Conservation (phyloP, 2,329 filamentous ascomycete genomes). For the Ampelomyces quisqualis region DNA sequence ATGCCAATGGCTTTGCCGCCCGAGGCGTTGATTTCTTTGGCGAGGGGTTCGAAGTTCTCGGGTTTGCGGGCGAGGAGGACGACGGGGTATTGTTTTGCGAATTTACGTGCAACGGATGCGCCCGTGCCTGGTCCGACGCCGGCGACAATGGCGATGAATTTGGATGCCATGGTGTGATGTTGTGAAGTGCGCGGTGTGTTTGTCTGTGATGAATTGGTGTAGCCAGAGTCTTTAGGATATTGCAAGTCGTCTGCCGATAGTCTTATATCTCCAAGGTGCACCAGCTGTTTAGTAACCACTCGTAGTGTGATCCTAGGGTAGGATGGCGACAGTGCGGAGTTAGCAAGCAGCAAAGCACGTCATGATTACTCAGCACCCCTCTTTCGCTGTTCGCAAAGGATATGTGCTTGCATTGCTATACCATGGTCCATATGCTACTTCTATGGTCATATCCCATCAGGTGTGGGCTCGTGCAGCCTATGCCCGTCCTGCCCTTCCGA, state of each 20-base stretch:
- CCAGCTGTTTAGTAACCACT: slow-evolving; percentile 26
- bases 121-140: slow-evolving; percentile 74
- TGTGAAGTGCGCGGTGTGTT: neutral
- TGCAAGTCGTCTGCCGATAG: neutral
- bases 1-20: slow-evolving; percentile 73
- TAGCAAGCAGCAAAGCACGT: slow-evolving; percentile 19
- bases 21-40: slow-evolving; percentile 64
- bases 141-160: slow-evolving; percentile 67
- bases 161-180: slow-evolving; percentile 41
- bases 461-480: slow-evolving; percentile 7
- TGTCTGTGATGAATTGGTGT: neutral
- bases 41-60: slow-evolving; percentile 65
- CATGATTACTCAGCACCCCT: slow-evolving; percentile 30
- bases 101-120: slow-evolving; percentile 60
- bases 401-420: neutral
- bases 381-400: neutral
- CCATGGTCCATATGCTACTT: slow-evolving; percentile 4
- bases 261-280: slow-evolving; percentile 1
- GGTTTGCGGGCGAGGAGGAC: slow-evolving; percentile 71
- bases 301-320: slow-evolving; percentile 22
- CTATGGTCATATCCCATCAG: slow-evolving; percentile 8
- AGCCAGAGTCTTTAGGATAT: neutral
- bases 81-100: slow-evolving; percentile 67
- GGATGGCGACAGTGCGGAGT: slow-evolving; percentile 27
- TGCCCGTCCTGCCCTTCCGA: slow-evolving; percentile 69